Evolutionary conservation across 768 basidiomycete genomes (phyloP).

Genomic region (Xerocomellus intermedius): DNA sequence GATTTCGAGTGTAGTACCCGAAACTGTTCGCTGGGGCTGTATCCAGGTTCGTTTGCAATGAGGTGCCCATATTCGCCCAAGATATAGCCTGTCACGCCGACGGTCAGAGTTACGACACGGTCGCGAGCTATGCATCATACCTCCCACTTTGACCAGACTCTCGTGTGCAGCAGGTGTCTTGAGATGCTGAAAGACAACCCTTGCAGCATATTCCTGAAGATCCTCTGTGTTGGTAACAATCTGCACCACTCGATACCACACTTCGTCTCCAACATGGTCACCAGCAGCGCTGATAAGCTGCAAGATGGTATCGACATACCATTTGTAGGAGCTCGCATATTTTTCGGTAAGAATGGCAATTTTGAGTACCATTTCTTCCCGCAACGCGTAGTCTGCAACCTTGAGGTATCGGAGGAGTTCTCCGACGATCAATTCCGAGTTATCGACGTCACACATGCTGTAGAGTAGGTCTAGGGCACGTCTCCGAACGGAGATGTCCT

Average conservation of each 20-base stretch:
- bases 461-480: conserved; percentile 94
- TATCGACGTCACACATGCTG: conserved; percentile 99
- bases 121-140: conserved; percentile 40
- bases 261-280: conserved; percentile 98
- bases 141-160: conserved; percentile 94
- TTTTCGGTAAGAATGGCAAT: conserved; percentile 99
- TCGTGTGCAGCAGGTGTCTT: conserved; percentile 84
- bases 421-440: conserved; percentile 93
- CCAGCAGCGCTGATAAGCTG: conserved; percentile 95
- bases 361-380: conserved; percentile 99
- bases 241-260: conserved; percentile 99
- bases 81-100: conserved; percentile 72
- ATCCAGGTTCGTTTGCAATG: conserved; percentile 91
- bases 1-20: conserved; percentile 91
- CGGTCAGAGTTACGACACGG: conserved; percentile 10
- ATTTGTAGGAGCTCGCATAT: conserved; percentile 95
- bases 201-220: conserved; percentile 93
- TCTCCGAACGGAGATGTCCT: conserved; percentile 94
- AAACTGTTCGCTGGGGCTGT: conserved; percentile 94
- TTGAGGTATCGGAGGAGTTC: conserved; percentile 91
- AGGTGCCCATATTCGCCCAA: conserved; percentile 98
- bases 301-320: conserved; percentile 98
- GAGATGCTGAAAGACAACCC: conserved; percentile 87
- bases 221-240: conserved; percentile 99
- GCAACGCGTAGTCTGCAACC: conserved; percentile 93